These are phyloP conservation scores for Cryptococcus sp. DNA, from an alignment of 1,284 basidiomycete genomes.

Conservation along the genomic window DNA sequence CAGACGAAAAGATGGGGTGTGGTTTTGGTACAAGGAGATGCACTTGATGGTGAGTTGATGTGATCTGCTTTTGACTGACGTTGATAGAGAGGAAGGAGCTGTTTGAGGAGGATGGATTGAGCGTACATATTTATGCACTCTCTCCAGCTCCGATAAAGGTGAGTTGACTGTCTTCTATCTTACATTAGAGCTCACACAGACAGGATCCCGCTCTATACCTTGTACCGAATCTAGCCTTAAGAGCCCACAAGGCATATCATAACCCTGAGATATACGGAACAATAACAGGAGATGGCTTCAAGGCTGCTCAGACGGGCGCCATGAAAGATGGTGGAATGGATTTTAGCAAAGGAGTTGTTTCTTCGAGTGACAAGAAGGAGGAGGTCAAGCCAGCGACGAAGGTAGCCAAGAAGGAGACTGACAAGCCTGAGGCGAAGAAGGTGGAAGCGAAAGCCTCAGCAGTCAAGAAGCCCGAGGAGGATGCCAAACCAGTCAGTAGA, in stretches of 20 bases:
- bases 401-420: constrained; percentile 6
- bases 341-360: constrained; percentile 12
- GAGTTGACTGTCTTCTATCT: constrained; percentile 2
- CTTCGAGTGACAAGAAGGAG: constrained; percentile 7
- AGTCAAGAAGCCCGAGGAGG: constrained; percentile 1
- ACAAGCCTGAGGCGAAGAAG: constrained; percentile 3
- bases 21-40: constrained; percentile 28
- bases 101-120: constrained; percentile 23
- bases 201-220: constrained; percentile 39
- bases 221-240: constrained; percentile 18
- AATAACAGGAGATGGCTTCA: constrained; percentile 29
- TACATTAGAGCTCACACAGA: constrained; percentile 1
- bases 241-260: constrained; percentile 17
- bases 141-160: constrained; percentile 26
- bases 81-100: constrained; percentile 33
- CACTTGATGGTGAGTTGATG: constrained; percentile 31
- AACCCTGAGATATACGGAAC: constrained; percentile 31
- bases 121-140: constrained; percentile 37
- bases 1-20: constrained; percentile 34
- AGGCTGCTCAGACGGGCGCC: neutral
- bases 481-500: constrained; percentile 9
- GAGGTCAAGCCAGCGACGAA: constrained; percentile 3
- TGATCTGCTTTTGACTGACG: neutral
- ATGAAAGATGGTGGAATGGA: constrained; percentile 19
- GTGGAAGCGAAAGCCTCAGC: neutral